Conservation (phyloP, 345 rosid genomes). For the Eucalyptus brandiana region DNA sequence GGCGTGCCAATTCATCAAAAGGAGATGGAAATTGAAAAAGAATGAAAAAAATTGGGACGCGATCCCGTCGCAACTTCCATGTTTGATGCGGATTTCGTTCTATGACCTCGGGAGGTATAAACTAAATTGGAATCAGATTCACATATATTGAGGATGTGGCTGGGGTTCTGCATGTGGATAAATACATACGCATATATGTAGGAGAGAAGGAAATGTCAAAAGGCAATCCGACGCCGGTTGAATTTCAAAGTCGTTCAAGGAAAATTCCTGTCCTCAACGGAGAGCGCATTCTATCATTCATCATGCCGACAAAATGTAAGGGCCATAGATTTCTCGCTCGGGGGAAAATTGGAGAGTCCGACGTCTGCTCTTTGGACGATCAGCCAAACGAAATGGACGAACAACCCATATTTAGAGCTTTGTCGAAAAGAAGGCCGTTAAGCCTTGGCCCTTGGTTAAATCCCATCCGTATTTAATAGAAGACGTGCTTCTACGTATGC, state of each 20-base stretch:
- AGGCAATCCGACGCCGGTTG: too few species aligned
- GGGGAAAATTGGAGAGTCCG: neutral
- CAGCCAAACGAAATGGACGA: neutral
- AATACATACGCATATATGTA: too few species aligned
- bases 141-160: neutral
- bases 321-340: neutral
- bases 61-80: too few species aligned
- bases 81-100: neutral
- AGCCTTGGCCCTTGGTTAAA: neutral
- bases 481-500: neutral
- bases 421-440: neutral
- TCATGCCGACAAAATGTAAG: neutral
- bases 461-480: neutral
- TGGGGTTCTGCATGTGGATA: too few species aligned
- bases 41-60: too few species aligned
- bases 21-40: too few species aligned
- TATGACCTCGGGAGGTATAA: neutral
- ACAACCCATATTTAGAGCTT: neutral
- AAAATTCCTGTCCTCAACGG: too few species aligned
- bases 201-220: too few species aligned
- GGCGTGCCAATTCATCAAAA: too few species aligned
- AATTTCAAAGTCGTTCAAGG: too few species aligned
- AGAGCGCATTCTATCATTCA: too few species aligned
- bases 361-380: neutral
- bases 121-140: neutral